A percentile compares a stretch with the other conserved stretches of the same genome.
These are phyloP conservation scores for Trichomonas tenax DNA, from an alignment of 208 protist genomes.

Conservation along the genomic window DNA sequence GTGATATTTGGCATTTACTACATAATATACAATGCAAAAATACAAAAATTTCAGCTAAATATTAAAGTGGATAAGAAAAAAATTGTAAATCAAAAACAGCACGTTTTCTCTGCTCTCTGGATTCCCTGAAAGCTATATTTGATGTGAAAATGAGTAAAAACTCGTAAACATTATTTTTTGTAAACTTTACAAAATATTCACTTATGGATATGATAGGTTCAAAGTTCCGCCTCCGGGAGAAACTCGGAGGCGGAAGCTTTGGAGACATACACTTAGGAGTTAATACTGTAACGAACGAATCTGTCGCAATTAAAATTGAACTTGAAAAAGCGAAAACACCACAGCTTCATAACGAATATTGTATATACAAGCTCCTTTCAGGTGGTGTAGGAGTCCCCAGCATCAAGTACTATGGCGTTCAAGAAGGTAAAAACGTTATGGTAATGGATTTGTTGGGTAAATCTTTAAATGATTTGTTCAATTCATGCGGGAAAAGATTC, in stretches of 20 bases:
- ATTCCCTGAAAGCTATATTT: no score
- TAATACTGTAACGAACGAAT: neutral
- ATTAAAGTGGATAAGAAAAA: no score
- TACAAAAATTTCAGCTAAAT: no score
- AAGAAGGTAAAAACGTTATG: slow-evolving; percentile 90
- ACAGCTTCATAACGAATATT: slow-evolving; percentile 89
- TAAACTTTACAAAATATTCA: neutral
- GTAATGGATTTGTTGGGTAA: slow-evolving; percentile 95
- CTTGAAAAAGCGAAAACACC: slow-evolving; percentile 58
- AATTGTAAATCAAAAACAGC: no score
- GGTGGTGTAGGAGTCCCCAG: slow-evolving; percentile 73
- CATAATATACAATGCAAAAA: no score
- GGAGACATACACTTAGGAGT: neutral
- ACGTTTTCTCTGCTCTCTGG: no score
- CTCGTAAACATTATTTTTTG: no score
- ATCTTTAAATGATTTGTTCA: slow-evolving; percentile 89
- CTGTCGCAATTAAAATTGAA: slow-evolving; percentile 12
- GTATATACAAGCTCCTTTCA: slow-evolving; percentile 65
- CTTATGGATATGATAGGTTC: neutral
- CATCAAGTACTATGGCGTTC: slow-evolving; percentile 73
- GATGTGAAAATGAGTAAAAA: no score
- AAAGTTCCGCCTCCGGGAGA: slow-evolving; percentile 63
- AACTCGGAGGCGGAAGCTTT: slow-evolving; percentile 37
- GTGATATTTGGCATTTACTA: no score
- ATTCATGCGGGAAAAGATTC: slow-evolving; percentile 48